Conservation (phyloP, 331 rosid genomes). For the Telfairia occidentalis region DNA sequence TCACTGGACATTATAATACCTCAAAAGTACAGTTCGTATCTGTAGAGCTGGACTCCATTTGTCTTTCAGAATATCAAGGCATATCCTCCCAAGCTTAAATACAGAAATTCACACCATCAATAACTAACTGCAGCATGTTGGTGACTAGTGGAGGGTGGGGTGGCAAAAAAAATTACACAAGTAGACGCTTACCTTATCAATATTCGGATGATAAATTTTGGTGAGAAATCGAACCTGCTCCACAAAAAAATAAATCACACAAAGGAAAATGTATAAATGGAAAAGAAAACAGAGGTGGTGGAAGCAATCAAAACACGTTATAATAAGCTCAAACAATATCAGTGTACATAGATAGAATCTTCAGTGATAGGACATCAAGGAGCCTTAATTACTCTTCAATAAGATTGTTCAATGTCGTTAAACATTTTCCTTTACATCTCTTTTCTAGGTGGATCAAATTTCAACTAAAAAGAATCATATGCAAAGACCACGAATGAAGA, state of each 20-base stretch:
- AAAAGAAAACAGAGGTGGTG: constrained; percentile 9
- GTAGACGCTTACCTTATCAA: constrained; percentile 57
- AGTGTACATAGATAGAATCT: background rate
- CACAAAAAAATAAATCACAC: background rate
- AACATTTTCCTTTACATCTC: background rate
- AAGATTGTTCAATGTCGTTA: background rate
- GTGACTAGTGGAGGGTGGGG: background rate
- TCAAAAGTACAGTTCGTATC: constrained; percentile 92
- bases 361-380: background rate
- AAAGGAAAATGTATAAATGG: background rate
- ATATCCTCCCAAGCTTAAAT: constrained; percentile 85
- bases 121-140: constrained; percentile 1
- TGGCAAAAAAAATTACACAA: background rate
- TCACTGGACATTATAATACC: constrained; percentile 33
- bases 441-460: background rate
- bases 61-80: constrained; percentile 96
- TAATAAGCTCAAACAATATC: background rate
- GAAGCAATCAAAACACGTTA: background rate
- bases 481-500: background rate
- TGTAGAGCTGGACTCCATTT: constrained; percentile 97
- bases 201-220: constrained; percentile 93
- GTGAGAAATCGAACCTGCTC: constrained; percentile 88
- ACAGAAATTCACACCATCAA: constrained; percentile 8
- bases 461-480: background rate
- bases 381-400: background rate